Evolutionary conservation across 2,329 filamentous ascomycete species (phyloP), one percentile per base, ranked within the genome.

Genomic region (Onygena corvina): DNA sequence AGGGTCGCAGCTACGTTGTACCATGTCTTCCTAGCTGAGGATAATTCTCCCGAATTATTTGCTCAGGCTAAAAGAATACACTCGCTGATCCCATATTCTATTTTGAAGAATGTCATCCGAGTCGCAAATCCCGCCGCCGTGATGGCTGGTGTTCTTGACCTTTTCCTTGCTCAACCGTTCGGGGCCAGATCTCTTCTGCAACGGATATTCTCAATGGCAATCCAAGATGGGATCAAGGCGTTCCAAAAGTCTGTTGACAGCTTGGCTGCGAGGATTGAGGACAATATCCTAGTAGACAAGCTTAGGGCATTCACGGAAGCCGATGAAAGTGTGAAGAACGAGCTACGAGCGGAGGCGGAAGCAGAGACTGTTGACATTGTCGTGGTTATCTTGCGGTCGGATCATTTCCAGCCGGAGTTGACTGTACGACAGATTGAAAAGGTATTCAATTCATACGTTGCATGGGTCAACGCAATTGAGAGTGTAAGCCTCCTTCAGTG

Each of bases 1-100:
- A 74, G 71, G 69, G 83, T 98, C 45, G 92, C 92, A 20, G 92
- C 92, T 34, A 95, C 92, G 18, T 80, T 96, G 52, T 98, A 98
- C 63, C 92, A 98, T 65, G 74, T 98, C 29, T 98, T 98, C 74
- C 76, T 98, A 38, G 92, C 92, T 4, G 92, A 98, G 65, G 92
- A 98, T 68, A 98, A 98, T 66, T 95, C 90, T 0, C 89, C 92
- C 0, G 92, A 98, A 62, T 69, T 98, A 25, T 96, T 96, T 64
- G 87, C 88, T 0, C 92, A 98, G 66, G 82, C 85, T 3, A 94
- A 90, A 69, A 80, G 86, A 53, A 95, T 96, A 47, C 92, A 98
- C 64, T 94, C 89, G 0, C 76, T 96, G 50, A 84, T 98, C 38
- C 92, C 92, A 0, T 98, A 98, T 63, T 84, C 83, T 0, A 73